phyloP scores from a whole-genome alignment of 2,329 filamentous ascomycete species.

The Mollisiaceae sp. region DNA sequence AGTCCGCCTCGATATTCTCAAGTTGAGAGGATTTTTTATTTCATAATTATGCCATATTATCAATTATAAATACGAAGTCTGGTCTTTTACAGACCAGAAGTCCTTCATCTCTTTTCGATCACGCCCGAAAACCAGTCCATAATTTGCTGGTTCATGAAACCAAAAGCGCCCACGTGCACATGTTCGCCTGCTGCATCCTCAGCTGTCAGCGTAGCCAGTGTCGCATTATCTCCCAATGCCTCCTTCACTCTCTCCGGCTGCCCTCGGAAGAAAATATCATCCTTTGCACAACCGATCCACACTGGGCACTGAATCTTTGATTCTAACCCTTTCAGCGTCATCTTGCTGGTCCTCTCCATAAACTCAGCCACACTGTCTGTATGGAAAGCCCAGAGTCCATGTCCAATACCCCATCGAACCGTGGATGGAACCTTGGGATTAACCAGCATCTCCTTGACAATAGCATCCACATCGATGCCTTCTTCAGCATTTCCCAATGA shows the following conservation, averaged over 20 bases:
- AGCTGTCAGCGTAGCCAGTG: neutral
- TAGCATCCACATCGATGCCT: neutral
- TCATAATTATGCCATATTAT: too few species aligned
- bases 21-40: too few species aligned
- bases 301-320: neutral
- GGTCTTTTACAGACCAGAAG: too few species aligned
- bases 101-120: neutral
- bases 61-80: too few species aligned
- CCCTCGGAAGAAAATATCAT: neutral
- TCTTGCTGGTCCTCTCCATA: neutral
- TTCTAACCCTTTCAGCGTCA: neutral
- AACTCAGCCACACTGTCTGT: neutral
- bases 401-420: neutral
- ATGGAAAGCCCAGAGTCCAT: constrained; percentile 6
- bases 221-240: neutral
- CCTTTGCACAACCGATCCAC: neutral
- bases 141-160: neutral
- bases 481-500: neutral
- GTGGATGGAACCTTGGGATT: neutral
- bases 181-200: neutral
- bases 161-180: neutral
- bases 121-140: constrained; percentile 1
- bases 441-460: neutral
- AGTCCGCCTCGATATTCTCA: too few species aligned
- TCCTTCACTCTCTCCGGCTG: constrained; percentile 4